phyloP scores from a whole-genome alignment of 1,284 basidiomycete genomes.

The Moniliella sp. region DNA sequence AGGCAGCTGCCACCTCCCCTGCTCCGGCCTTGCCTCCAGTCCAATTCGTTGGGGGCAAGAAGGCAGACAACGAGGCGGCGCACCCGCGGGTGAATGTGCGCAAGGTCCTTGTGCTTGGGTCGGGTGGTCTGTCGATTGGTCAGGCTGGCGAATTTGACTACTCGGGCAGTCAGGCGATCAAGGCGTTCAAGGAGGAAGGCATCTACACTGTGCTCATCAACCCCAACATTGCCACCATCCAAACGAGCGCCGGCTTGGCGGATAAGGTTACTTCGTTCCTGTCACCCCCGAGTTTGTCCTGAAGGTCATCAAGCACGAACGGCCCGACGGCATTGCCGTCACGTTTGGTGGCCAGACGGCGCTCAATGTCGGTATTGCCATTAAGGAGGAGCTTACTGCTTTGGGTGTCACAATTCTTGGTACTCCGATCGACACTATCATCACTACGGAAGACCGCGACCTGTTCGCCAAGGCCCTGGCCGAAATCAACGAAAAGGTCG shows the following conservation, averaged over 20 bases:
- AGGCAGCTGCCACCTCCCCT: conserved; percentile 37
- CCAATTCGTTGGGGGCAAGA: conserved; percentile 63
- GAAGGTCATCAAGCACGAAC: conserved; percentile 93
- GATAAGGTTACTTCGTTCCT: conserved; percentile 98
- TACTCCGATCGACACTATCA: conserved; percentile 88
- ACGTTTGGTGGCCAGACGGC: conserved; percentile 97
- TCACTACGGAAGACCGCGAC: conserved; percentile 87
- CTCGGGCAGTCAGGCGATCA: conserved; percentile 94
- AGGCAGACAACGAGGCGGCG: conserved; percentile 57
- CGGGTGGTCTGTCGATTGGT: conserved; percentile 86
- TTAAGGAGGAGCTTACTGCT: conserved; percentile 74
- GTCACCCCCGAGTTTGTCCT: conserved; percentile 92
- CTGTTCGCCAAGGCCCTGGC: conserved; percentile 85
- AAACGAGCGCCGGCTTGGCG: conserved; percentile 83
- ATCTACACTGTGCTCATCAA: conserved; percentile 97
- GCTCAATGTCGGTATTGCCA: conserved; percentile 81
- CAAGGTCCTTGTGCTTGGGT: conserved; percentile 88
- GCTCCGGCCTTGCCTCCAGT: conserved; percentile 40
- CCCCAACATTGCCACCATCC: conserved; percentile 92
- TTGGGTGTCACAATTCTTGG: conserved; percentile 73
- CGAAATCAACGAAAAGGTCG: conserved; percentile 83
- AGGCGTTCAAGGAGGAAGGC: conserved; percentile 91
- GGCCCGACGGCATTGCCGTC: conserved; percentile 92
- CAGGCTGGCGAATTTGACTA: conserved; percentile 99
- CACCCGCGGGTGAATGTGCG: conserved; percentile 55